Conservation (phyloP, 2,329 filamentous ascomycete genomes). For the Lecanicillium sp. region DNA sequence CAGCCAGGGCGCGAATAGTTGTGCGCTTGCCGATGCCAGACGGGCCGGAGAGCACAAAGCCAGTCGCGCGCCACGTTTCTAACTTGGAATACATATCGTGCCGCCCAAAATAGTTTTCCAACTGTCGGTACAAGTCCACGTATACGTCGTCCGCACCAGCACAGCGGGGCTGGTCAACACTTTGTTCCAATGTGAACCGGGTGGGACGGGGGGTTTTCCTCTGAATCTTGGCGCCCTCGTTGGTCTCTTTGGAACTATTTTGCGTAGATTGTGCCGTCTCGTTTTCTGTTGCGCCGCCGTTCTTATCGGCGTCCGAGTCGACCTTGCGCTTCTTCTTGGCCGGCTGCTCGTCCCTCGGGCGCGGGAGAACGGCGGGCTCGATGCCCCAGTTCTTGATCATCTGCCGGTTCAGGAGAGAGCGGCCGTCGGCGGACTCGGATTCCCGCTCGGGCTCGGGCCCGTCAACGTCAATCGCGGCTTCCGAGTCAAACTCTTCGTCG, state of each 20-base stretch:
- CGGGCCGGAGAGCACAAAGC: conserved; percentile 71
- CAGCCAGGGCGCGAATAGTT: conserved; percentile 67
- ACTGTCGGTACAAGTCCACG: conserved; percentile 18
- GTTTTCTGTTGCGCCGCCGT: conserved; percentile 19
- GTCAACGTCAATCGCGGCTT: conserved; percentile 44
- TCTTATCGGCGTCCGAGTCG: conserved; percentile 24
- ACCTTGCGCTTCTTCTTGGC: conserved; percentile 30
- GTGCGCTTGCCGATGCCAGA: conserved; percentile 77
- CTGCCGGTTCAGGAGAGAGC: conserved; percentile 37
- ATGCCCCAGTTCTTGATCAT: conserved; percentile 36
- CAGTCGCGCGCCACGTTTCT: conserved; percentile 27
- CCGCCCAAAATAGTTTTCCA: conserved; percentile 17
- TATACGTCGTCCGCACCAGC: conserved; percentile 27
- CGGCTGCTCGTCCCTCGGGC: conserved; percentile 18
- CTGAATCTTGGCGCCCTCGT: conserved; percentile 5
- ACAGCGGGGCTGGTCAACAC: conserved; percentile 18
- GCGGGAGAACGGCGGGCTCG: conserved; percentile 12
- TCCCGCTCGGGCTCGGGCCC: conserved; percentile 28
- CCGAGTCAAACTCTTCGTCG: conserved; percentile 40
- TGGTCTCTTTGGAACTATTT: conserved; percentile 6
- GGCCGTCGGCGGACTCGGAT: conserved; percentile 30
- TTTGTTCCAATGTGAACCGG: conserved; percentile 27
- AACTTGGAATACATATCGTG: conserved; percentile 18
- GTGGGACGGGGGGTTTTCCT: conserved; percentile 28
- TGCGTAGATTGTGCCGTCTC: conserved; percentile 7